phyloP scores from a whole-genome alignment of 805 yeast species.

The Saturnispora zaruensis region DNA sequence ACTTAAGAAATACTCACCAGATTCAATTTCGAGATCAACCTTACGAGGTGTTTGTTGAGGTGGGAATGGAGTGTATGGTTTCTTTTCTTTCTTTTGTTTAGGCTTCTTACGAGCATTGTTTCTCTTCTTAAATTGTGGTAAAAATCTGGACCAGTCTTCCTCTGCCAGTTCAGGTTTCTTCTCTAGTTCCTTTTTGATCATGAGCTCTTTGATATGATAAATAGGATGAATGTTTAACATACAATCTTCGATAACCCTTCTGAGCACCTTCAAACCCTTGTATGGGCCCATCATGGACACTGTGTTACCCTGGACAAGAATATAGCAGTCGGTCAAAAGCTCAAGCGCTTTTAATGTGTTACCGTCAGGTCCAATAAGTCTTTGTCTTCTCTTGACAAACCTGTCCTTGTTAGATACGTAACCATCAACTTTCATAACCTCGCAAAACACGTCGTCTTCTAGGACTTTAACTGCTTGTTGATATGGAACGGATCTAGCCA shows the following conservation, averaged over 20 bases:
- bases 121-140: conserved; percentile 94
- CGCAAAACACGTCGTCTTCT: conserved; percentile 91
- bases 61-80: conserved; percentile 97
- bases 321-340: conserved; percentile 88
- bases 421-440: conserved; percentile 89
- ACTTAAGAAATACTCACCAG: conserved; percentile 95
- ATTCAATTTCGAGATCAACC: conserved; percentile 92
- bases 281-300: conserved; percentile 96
- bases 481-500: conserved; percentile 94
- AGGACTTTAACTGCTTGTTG: conserved; percentile 92
- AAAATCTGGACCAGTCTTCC: conserved; percentile 94
- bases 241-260: conserved; percentile 95
- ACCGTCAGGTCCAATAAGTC: conserved; percentile 94
- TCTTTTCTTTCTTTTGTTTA: conserved; percentile 53
- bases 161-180: conserved; percentile 91
- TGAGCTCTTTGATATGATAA: conserved; percentile 91
- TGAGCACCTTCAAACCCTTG: conserved; percentile 82
- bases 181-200: conserved; percentile 93
- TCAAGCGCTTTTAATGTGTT: conserved; percentile 94
- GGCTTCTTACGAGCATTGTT: conserved; percentile 92
- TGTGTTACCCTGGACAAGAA: conserved; percentile 94
- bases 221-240: conserved; percentile 97
- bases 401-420: conserved; percentile 85
- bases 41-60: conserved; percentile 95
- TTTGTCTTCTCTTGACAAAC: conserved; percentile 90